phyloP scores from a whole-genome alignment of 805 yeast genomes.

The Ogataea dorogensis region DNA sequence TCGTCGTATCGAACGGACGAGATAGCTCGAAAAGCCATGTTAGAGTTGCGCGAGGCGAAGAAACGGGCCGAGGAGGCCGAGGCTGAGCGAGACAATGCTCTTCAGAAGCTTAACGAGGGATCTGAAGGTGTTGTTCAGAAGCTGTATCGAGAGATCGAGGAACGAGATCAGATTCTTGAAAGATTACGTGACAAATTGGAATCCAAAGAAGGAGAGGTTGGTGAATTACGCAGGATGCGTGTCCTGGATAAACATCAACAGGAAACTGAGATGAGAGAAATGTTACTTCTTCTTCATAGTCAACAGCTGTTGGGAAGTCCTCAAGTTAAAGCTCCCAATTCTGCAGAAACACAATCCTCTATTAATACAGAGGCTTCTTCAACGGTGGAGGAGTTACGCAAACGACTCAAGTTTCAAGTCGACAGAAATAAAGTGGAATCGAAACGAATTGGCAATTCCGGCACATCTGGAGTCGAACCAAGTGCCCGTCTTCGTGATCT shows the following conservation, averaged over 20 bases:
- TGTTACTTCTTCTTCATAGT: constrained; percentile 60
- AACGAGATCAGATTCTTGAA: constrained; percentile 56
- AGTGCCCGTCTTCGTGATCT: constrained; percentile 70
- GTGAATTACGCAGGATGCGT: constrained; percentile 58
- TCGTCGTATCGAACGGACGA: constrained; percentile 82
- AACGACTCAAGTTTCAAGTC: constrained; percentile 44
- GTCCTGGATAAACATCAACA: constrained; percentile 70
- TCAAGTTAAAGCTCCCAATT: constrained; percentile 25
- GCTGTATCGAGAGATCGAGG: constrained; percentile 58
- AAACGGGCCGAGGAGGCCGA: constrained; percentile 41
- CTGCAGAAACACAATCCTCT: constrained; percentile 13
- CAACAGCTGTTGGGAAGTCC: constrained; percentile 22
- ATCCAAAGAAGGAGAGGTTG: constrained; percentile 57
- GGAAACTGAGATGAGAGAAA: constrained; percentile 73
- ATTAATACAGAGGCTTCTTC: constrained; percentile 16
- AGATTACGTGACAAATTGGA: constrained; percentile 62
- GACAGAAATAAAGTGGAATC: constrained; percentile 46
- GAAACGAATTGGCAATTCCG: constrained; percentile 38
- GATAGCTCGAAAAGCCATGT: constrained; percentile 69
- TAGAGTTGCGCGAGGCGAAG: constrained; percentile 41
- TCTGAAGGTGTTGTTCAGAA: constrained; percentile 69
- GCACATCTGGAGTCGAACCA: constrained; percentile 58
- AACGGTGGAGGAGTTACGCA: constrained; percentile 34
- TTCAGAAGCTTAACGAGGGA: constrained; percentile 48
- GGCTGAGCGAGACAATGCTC: constrained; percentile 39